These are phyloP conservation scores for Vaccinium darrowii DNA, from an alignment of 148 eudicot genomes.

Conservation along the genomic window DNA sequence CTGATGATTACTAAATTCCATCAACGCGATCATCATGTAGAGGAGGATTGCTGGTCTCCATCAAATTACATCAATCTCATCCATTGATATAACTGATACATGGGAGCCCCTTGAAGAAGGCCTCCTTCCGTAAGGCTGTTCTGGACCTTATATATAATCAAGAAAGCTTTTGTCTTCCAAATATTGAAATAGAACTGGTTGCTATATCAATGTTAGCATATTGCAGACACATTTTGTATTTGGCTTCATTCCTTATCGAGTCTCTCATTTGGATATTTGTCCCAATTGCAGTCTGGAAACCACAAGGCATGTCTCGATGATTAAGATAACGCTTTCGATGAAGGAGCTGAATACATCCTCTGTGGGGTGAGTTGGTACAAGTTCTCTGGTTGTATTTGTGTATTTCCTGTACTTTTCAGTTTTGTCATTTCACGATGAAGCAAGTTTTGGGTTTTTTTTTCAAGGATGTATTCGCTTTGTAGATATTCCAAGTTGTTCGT, in stretches of 20 bases:
- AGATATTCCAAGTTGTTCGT: neutral
- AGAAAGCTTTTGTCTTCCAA: neutral
- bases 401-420: neutral
- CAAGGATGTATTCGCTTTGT: neutral
- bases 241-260: neutral
- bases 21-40: conserved; percentile 37
- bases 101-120: conserved; percentile 99
- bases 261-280: neutral
- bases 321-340: conserved; percentile 76
- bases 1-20: conserved; percentile 6
- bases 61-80: conserved; percentile 83
- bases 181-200: neutral
- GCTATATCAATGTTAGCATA: neutral
- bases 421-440: neutral
- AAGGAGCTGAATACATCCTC: conserved; percentile 62
- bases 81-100: conserved; percentile 90
- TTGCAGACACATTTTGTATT: neutral
- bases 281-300: conserved; percentile 68
- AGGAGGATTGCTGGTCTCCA: conserved; percentile 95
- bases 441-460: neutral
- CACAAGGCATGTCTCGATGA: conserved; percentile 94
- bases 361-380: conserved; percentile 51
- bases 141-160: neutral
- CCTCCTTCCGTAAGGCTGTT: conserved; percentile 76
- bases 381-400: neutral